Conservation (phyloP, 2,329 filamentous ascomycete species). For the Aciculosporium take region DNA sequence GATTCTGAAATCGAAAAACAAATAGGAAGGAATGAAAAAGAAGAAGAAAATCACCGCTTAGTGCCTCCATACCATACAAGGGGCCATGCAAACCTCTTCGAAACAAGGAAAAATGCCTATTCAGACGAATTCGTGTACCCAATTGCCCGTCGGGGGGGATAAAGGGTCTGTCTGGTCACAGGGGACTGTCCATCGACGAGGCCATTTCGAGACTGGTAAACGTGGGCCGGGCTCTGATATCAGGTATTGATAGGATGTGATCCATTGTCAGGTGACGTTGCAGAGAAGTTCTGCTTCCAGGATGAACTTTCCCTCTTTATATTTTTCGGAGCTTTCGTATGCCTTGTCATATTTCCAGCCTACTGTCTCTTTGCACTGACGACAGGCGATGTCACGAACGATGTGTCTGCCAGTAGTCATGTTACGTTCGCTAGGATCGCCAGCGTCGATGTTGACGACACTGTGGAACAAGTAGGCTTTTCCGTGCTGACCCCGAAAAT, state of each 20-base stretch:
- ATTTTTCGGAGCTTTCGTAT: constrained; percentile 82
- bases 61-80: neutral
- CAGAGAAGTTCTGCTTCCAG: constrained; percentile 83
- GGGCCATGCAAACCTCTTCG: neutral
- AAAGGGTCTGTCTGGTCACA: neutral
- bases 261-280: constrained; percentile 42
- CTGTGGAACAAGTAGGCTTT: constrained; percentile 93
- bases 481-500: constrained; percentile 95
- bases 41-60: neutral
- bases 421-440: constrained; percentile 80
- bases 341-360: constrained; percentile 99
- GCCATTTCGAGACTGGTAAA: neutral
- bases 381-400: constrained; percentile 83
- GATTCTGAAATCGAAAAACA: neutral
- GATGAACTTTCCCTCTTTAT: constrained; percentile 98
- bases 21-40: neutral
- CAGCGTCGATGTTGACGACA: constrained; percentile 79
- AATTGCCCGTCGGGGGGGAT: neutral
- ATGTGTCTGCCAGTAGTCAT: constrained; percentile 97
- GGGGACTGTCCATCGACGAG: neutral
- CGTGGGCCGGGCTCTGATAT: neutral
- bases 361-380: constrained; percentile 81
- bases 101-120: neutral
- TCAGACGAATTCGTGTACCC: neutral
- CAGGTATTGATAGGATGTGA: neutral